These are phyloP conservation scores for Favolaschia claudopus DNA, from an alignment of 768 basidiomycete genomes.

Conservation along the genomic window DNA sequence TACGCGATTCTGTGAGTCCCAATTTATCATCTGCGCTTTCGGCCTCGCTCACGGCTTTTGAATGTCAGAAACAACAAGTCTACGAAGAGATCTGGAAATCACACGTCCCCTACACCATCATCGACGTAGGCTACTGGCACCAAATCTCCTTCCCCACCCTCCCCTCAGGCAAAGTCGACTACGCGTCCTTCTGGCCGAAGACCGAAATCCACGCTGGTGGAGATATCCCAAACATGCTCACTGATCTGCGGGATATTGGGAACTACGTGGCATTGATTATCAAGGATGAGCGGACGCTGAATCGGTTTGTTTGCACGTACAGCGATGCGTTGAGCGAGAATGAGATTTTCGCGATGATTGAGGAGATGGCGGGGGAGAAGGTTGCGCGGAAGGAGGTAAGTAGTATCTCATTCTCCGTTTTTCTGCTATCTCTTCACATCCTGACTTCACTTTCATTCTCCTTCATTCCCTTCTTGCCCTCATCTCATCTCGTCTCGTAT, in stretches of 20 bases:
- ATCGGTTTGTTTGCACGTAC: constrained; percentile 33
- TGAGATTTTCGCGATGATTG: constrained; percentile 29
- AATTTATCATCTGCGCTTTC: not conserved
- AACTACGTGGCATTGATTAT: constrained; percentile 35
- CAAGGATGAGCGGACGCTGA: constrained; percentile 37
- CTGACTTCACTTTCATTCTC: no score
- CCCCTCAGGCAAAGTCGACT: constrained; percentile 8
- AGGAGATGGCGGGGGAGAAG: constrained; percentile 31
- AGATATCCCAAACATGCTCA: constrained; percentile 24
- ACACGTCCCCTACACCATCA: constrained; percentile 34
- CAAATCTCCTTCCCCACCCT: constrained; percentile 21
- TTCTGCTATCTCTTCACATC: no score
- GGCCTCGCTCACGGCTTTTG: not conserved
- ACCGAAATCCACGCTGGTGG: constrained; percentile 30
- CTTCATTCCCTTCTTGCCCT: not conserved
- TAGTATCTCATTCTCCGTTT: no score
- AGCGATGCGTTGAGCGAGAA: constrained; percentile 32
- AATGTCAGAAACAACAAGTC: constrained; percentile 34
- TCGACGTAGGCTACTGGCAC: constrained; percentile 41
- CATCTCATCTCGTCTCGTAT: not conserved
- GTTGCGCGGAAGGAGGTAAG: constrained; percentile 9
- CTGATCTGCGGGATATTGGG: constrained; percentile 30
- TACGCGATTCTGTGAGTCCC: not conserved
- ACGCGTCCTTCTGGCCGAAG: not conserved
- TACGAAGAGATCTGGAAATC: constrained; percentile 30